phyloP scores from a whole-genome alignment of 495 filamentous ascomycete species.

The Lophiotrema nucula region DNA sequence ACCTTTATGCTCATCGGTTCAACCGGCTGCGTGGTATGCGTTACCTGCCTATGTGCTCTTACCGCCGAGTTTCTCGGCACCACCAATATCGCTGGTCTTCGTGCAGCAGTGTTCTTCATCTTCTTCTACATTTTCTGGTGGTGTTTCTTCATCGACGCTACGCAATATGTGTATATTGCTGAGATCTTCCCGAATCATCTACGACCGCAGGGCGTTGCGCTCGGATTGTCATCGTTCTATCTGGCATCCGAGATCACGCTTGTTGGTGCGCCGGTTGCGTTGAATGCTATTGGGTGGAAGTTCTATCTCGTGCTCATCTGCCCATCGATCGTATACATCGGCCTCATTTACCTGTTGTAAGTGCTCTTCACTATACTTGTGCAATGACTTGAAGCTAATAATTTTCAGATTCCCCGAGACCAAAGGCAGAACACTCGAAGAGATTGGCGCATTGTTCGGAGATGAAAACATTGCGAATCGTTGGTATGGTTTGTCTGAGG shows the following conservation, averaged over 20 bases:
- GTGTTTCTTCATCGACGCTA: conserved; percentile 51
- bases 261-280: conserved; percentile 47
- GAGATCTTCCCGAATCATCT: conserved; percentile 56
- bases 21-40: conserved; percentile 41
- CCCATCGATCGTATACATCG: conserved; percentile 44
- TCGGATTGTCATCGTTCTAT: conserved; percentile 49
- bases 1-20: conserved; percentile 49
- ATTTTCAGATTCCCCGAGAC: conserved; percentile 30
- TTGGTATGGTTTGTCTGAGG: conserved; percentile 31
- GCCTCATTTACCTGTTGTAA: conserved; percentile 33
- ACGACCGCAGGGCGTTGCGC: conserved; percentile 49
- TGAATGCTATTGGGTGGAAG: conserved; percentile 48
- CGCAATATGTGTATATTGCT: conserved; percentile 52
- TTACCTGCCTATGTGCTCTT: conserved; percentile 47
- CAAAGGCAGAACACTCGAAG: conserved; percentile 33
- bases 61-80: conserved; percentile 47
- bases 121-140: conserved; percentile 50
- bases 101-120: conserved; percentile 51
- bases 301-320: conserved; percentile 53
- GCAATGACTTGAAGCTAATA: background rate
- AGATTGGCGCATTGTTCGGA: conserved; percentile 31
- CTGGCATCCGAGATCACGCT: conserved; percentile 43
- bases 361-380: background rate
- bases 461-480: conserved; percentile 24
- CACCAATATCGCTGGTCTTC: conserved; percentile 47